These are phyloP conservation scores for Candida montana DNA, from an alignment of 805 yeast genomes.

Conservation along the genomic window DNA sequence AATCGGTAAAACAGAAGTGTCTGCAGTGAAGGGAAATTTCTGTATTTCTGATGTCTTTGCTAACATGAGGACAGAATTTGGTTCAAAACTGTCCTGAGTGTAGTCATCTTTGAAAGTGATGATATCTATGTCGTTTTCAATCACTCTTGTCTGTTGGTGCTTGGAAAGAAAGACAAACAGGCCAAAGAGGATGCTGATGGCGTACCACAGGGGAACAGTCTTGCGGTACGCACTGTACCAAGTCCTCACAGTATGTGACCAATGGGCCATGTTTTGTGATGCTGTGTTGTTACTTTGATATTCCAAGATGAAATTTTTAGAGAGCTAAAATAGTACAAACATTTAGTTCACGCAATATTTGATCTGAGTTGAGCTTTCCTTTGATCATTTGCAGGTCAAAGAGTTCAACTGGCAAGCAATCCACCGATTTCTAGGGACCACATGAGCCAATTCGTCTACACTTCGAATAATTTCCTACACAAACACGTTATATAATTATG, in stretches of 20 bases:
- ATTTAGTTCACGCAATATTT: no score
- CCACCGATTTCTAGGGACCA: no score
- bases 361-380: no score
- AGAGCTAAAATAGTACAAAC: no score
- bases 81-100: constrained; percentile 16
- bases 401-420: no score
- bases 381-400: no score
- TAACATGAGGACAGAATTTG: constrained; percentile 14
- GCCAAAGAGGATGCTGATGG: constrained; percentile 16
- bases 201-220: constrained; percentile 19
- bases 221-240: constrained; percentile 8
- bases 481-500: no score
- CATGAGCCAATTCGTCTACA: no score
- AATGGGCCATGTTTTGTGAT: neutral
- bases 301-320: no score
- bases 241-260: constrained; percentile 1
- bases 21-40: constrained; percentile 29
- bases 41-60: constrained; percentile 18
- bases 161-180: constrained; percentile 16
- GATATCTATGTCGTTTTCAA: constrained; percentile 12
- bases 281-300: no score
- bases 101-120: constrained; percentile 16
- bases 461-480: no score
- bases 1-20: constrained; percentile 30
- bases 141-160: neutral